Conservation (phyloP, 2,329 filamentous ascomycete genomes). For the Nigrograna mackinnonii region DNA sequence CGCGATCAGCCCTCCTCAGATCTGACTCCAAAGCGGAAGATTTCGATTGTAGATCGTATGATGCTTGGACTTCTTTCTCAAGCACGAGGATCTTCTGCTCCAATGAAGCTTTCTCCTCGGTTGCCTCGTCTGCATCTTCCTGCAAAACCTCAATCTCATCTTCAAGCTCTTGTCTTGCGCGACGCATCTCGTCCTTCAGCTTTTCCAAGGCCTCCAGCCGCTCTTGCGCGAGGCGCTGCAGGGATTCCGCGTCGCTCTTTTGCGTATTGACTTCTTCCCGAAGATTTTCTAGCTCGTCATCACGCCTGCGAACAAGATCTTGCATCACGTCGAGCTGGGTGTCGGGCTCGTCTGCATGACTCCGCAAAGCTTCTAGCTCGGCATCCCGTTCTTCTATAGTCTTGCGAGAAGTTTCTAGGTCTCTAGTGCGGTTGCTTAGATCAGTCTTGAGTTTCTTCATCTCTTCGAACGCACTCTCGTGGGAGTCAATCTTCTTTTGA, state of each 20-base stretch:
- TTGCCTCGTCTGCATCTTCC: slow-evolving; percentile 45
- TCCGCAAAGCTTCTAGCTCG: slow-evolving; percentile 39
- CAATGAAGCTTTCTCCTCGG: slow-evolving; percentile 58
- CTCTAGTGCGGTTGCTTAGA: slow-evolving; percentile 34
- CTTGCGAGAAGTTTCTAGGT: slow-evolving; percentile 38
- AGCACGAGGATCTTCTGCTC: slow-evolving; percentile 58
- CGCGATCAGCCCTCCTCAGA: slow-evolving; percentile 32
- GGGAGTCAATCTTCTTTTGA: slow-evolving; percentile 35
- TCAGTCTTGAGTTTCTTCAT: slow-evolving; percentile 31
- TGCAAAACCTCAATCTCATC: slow-evolving; percentile 57
- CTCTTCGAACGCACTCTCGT: slow-evolving; percentile 30
- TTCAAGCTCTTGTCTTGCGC: slow-evolving; percentile 55
- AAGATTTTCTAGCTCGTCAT: slow-evolving; percentile 58
- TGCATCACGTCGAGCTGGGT: slow-evolving; percentile 46
- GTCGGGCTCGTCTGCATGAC: slow-evolving; percentile 39
- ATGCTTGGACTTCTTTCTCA: slow-evolving; percentile 24
- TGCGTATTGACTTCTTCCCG: slow-evolving; percentile 46
- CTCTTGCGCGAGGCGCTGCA: slow-evolving; percentile 39
- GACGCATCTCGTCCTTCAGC: slow-evolving; percentile 50
- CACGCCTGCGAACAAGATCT: slow-evolving; percentile 46
- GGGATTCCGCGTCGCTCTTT: slow-evolving; percentile 30
- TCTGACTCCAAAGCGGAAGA: slow-evolving; percentile 44
- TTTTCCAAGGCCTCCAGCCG: slow-evolving; percentile 54
- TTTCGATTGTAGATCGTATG: slow-evolving; percentile 56
- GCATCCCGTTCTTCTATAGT: slow-evolving; percentile 39